Conservation (phyloP, 2,329 filamentous ascomycete species). For the Fusarium hainanense region DNA sequence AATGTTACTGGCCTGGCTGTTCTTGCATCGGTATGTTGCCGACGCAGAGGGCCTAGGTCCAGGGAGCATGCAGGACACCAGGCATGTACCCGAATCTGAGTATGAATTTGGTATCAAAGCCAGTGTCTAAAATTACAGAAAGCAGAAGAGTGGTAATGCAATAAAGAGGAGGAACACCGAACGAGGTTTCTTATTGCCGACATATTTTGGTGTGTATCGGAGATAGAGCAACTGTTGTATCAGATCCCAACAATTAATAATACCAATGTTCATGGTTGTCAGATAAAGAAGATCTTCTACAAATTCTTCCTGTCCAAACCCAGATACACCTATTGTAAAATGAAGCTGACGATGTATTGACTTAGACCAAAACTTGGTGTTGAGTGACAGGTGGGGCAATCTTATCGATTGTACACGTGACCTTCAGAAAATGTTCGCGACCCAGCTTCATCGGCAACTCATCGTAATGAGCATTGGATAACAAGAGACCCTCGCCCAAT, state of each 20-base stretch:
- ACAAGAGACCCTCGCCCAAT: conserved; percentile 5
- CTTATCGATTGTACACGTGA: conserved; percentile 44
- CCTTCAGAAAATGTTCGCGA: conserved; percentile 50
- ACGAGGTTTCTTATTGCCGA: not conserved
- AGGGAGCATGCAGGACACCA: not conserved
- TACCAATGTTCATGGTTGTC: no score
- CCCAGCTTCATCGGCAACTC: conserved; percentile 27
- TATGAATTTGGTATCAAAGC: fast-evolving
- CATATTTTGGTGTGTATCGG: not conserved
- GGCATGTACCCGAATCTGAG: not conserved
- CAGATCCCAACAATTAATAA: no score
- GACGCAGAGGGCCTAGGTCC: not conserved
- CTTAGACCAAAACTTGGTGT: conserved; percentile 17
- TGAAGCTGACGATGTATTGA: conserved; percentile 17
- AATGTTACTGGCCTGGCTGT: not conserved
- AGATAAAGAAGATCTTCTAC: not conserved
- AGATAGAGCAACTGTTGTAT: not conserved
- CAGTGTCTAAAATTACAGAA: not conserved
- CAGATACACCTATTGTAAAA: not conserved
- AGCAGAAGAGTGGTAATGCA: not conserved
- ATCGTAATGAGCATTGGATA: conserved; percentile 1
- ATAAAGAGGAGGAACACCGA: not conserved
- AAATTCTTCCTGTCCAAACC: not conserved
- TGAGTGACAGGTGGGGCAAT: conserved; percentile 38
- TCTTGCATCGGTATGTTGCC: not conserved